Percentiles rank a stretch among this genome's conserved stretches.
phyloP scores from a whole-genome alignment of 257 asterid species.

The Solanum megistacrolobum region DNA sequence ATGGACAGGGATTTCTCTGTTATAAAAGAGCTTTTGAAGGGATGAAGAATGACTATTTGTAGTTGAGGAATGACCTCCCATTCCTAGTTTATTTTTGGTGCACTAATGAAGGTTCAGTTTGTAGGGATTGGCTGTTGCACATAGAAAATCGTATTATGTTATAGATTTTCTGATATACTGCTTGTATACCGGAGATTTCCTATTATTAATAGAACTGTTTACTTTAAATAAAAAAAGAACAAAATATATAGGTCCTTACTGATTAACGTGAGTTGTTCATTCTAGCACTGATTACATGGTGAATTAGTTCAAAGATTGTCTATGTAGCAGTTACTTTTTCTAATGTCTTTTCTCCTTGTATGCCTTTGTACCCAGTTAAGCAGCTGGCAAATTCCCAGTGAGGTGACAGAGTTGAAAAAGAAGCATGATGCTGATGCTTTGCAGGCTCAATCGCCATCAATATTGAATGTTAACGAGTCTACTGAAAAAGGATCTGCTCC shows the following conservation, averaged over 20 bases:
- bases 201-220: background rate
- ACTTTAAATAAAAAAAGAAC: background rate
- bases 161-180: background rate
- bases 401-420: constrained; percentile 65
- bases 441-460: constrained; percentile 41
- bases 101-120: background rate
- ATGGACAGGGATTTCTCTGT: background rate
- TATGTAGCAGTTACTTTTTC: background rate
- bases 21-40: background rate
- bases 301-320: background rate
- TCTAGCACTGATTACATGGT: background rate
- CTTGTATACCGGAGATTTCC: background rate
- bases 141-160: background rate
- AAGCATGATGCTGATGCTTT: constrained; percentile 61
- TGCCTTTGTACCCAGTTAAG: constrained; percentile 51
- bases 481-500: constrained; percentile 63
- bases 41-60: background rate
- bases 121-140: background rate
- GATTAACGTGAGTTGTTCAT: background rate
- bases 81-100: background rate
- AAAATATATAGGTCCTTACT: background rate
- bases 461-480: constrained; percentile 24
- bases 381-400: constrained; percentile 96
- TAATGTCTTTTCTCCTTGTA: background rate
- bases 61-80: background rate